phyloP scores from a whole-genome alignment of 164 flowering plant genomes.

The Magnolia changhungtana region DNA sequence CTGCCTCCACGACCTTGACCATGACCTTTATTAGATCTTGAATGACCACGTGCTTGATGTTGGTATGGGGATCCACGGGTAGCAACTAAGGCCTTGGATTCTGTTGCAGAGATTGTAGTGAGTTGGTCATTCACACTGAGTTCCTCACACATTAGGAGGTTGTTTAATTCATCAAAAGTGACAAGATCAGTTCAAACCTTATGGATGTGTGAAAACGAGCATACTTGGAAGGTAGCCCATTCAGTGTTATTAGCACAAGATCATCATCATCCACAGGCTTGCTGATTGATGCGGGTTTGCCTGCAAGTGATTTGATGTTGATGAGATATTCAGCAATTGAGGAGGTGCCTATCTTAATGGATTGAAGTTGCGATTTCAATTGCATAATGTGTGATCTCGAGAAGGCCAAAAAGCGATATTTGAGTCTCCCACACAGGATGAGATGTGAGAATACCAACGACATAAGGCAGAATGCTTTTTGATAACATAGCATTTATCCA shows the following conservation, averaged over 20 bases:
- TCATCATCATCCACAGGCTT: too few relatives aligned
- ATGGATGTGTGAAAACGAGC: neutral
- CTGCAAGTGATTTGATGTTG: too few relatives aligned
- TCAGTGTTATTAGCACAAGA: neutral
- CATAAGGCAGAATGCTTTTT: neutral
- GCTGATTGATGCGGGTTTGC: too few relatives aligned
- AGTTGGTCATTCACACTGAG: neutral
- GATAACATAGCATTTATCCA: neutral
- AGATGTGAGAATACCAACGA: neutral
- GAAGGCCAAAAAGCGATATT: neutral
- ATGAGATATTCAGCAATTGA: too few relatives aligned
- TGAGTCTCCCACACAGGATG: neutral
- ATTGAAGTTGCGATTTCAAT: neutral
- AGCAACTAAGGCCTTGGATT: neutral
- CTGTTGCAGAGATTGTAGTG: neutral
- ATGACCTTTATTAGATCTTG: neutral
- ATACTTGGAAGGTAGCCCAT: neutral
- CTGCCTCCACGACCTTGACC: neutral
- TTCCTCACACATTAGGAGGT: neutral
- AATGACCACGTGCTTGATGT: neutral
- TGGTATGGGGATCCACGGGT: neutral
- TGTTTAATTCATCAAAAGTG: neutral
- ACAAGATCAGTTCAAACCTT: neutral
- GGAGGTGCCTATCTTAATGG: neutral
- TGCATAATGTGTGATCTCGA: neutral